Conservation (phyloP, 2,329 filamentous ascomycete genomes). For the Phialemoniopsis sp. region DNA sequence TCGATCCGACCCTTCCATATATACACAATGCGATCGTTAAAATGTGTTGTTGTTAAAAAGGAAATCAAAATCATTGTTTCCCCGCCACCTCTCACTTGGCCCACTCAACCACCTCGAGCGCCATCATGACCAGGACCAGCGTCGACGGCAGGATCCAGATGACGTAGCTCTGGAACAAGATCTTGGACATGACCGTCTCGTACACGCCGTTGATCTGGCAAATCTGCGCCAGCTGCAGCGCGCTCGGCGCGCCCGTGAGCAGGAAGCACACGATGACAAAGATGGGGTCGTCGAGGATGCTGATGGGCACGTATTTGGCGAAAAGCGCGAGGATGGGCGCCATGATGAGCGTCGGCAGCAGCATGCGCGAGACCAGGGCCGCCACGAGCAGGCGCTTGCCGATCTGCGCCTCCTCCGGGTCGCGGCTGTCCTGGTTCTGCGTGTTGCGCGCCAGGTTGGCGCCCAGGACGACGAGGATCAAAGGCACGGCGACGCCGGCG, state of each 20-base stretch:
- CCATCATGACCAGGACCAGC: slow-evolving; percentile 82
- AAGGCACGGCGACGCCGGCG: slow-evolving; percentile 85
- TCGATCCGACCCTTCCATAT: not conserved
- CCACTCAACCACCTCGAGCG: slow-evolving; percentile 91
- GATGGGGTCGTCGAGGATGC: slow-evolving; percentile 94
- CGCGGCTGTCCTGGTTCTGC: slow-evolving; percentile 60
- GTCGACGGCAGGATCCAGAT: slow-evolving; percentile 96
- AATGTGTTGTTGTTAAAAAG: too few species aligned
- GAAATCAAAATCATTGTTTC: too few species aligned
- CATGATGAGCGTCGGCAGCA: slow-evolving; percentile 89
- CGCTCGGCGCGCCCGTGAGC: slow-evolving; percentile 88
- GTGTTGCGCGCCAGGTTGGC: slow-evolving; percentile 94
- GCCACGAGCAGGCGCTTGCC: slow-evolving; percentile 79
- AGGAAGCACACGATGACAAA: slow-evolving; percentile 98
- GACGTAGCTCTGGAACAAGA: slow-evolving; percentile 95
- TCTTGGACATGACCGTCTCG: slow-evolving; percentile 87
- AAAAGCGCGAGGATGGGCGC: slow-evolving; percentile 80
- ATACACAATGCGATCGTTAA: too few species aligned
- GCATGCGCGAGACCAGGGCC: slow-evolving; percentile 83
- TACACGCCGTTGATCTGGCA: slow-evolving; percentile 98
- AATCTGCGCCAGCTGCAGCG: slow-evolving; percentile 92
- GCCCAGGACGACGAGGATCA: slow-evolving; percentile 92
- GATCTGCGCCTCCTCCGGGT: slow-evolving; percentile 66
- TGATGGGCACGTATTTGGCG: slow-evolving; percentile 87
- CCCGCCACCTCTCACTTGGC: slow-evolving; percentile 47